Base-by-base conservation (phyloP, 2,329 filamentous ascomycete genomes). In the Exophiala alcalophila region DNA sequence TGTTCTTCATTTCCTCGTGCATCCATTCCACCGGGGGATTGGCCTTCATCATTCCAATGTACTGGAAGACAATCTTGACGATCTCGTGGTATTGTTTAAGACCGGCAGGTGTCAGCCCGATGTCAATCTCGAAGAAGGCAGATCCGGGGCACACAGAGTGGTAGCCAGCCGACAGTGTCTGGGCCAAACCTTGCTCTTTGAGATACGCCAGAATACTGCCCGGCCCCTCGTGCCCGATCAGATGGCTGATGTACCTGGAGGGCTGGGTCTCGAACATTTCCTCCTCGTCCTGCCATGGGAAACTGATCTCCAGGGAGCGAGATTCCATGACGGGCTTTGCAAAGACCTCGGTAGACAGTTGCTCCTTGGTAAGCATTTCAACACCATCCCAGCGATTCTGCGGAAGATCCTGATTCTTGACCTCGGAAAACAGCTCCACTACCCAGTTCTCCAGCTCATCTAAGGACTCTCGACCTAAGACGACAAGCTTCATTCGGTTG, bases 281-380 rank as follows among this genome's bases (percentile, higher is more conserved):
- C 53, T 94, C 86, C 61, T 95, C 88, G 52, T 95, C 88, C 12
- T 88, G 76, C 61, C 88, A 94, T 1, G 86, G 83, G 61, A 96
- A 95, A 49, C 78, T 81, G 31, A 96, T 76, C 47, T 86, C 86
- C 49, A 96, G 67, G 38, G 84, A 82, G 42, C 87, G 77, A 12
- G 81, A 83, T 52, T 96, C 88, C 81, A 94, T 90, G 29, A 96
- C 89, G 0, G 90, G 90, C 67, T 92, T 94, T 18, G 86, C 86
- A 61, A 91, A 94, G 38, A 86, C 80, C 62, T 91, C 84, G 24
- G 80, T 84, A 37, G 71, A 67, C 46, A 86, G 68, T 58, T 86
- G 75, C 9, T 78, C 71, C 33, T 75, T 66, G 5, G 74, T 75
- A 12, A 58, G 34, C 2, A 80, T 76, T 24, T 76, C 69, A 40